Conservation (phyloP, 495 filamentous ascomycete species). For the Penicillium macrosclerotiorum region DNA sequence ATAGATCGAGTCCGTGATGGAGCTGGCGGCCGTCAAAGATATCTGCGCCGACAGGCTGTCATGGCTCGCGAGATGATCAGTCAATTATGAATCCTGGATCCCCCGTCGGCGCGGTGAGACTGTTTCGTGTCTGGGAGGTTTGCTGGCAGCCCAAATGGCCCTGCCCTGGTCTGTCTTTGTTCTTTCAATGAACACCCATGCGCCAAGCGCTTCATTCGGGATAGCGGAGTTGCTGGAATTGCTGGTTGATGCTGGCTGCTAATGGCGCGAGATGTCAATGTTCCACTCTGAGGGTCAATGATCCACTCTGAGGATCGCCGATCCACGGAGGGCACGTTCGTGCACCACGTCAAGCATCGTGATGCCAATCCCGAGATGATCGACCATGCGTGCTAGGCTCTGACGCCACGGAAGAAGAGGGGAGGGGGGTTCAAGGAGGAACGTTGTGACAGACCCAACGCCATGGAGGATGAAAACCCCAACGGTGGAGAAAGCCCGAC, state of each 20-base stretch:
- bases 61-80: constrained; percentile 16
- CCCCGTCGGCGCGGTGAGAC: neutral
- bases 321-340: constrained; percentile 16
- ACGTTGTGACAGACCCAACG: constrained; percentile 12
- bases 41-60: neutral
- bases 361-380: constrained; percentile 23
- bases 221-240: constrained; percentile 6
- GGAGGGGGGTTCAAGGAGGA: neutral
- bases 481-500: neutral
- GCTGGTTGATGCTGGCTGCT: neutral
- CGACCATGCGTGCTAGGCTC: constrained; percentile 17
- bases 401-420: constrained; percentile 6
- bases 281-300: constrained; percentile 16
- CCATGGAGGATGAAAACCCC: constrained; percentile 14
- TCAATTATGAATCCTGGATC: constrained; percentile 9
- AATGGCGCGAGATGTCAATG: constrained; percentile 18
- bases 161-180: neutral
- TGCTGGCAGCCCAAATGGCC: neutral
- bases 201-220: constrained; percentile 22
- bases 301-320: constrained; percentile 19
- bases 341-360: constrained; percentile 23
- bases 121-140: neutral
- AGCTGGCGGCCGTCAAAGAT: constrained; percentile 15
- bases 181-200: constrained; percentile 4
- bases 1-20: constrained; percentile 9